phyloP scores from a whole-genome alignment of 257 asterid genomes.

The Forsythia suspensa region DNA sequence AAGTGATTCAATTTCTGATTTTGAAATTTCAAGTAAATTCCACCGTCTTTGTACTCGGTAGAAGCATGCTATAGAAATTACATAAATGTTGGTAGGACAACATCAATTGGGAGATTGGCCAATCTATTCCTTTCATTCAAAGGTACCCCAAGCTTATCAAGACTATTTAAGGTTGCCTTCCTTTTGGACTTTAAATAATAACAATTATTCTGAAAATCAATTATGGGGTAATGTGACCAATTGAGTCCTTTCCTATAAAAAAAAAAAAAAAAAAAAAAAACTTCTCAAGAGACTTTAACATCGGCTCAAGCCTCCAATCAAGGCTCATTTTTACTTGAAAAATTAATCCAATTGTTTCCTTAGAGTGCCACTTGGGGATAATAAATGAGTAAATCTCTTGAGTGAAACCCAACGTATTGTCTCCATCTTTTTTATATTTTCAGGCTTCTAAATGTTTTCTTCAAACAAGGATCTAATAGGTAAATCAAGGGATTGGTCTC shows the following conservation, averaged over 20 bases:
- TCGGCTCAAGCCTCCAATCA: constrained; percentile 86
- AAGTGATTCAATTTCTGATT: no score
- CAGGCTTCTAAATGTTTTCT: no score
- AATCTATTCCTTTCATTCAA: constrained; percentile 79
- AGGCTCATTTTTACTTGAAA: constrained; percentile 62
- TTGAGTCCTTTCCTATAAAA: constrained; percentile 64
- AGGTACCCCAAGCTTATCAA: constrained; percentile 85
- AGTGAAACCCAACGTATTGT: constrained; percentile 83
- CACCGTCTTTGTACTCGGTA: no score
- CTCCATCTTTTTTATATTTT: constrained; percentile 21
- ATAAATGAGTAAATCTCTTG: constrained; percentile 83
- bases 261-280: constrained; percentile 27
- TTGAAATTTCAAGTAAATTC: no score
- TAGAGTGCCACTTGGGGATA: constrained; percentile 79
- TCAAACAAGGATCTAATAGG: no score
- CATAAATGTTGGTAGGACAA: constrained; percentile 40
- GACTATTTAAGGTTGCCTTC: constrained; percentile 78
- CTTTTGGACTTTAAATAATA: constrained; percentile 91
- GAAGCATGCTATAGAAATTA: no score
- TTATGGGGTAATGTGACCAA: constrained; percentile 85
- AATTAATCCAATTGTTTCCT: constrained; percentile 77
- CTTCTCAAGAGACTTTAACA: constrained; percentile 72
- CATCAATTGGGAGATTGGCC: constrained; percentile 96
- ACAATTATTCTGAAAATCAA: constrained; percentile 71
- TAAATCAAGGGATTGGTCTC: no score